Percentiles rank a stretch among this genome's conserved stretches.
These are phyloP conservation scores for Paxillus ammoniavirescens DNA, from an alignment of 768 basidiomycete genomes.

Conservation along the genomic window DNA sequence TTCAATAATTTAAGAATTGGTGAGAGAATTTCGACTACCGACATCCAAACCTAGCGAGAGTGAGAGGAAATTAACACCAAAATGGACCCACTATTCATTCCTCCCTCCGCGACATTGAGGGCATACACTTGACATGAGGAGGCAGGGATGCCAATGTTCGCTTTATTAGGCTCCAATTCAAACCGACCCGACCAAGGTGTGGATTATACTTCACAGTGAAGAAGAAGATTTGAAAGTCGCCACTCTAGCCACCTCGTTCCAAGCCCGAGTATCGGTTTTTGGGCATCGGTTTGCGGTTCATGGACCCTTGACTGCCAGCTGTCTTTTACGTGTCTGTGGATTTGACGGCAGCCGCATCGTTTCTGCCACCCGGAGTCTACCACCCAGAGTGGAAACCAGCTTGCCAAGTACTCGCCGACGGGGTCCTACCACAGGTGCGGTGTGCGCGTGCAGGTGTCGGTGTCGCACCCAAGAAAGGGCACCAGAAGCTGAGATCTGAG, in stretches of 20 bases:
- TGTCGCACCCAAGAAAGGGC: background rate
- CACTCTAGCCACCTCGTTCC: conserved; percentile 7
- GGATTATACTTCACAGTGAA: background rate
- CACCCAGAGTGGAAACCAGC: background rate
- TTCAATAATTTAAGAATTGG: background rate
- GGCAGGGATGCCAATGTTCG: conserved; percentile 3
- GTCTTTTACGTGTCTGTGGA: background rate
- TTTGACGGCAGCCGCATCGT: background rate
- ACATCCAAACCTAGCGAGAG: background rate
- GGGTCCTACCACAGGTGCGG: too few species aligned
- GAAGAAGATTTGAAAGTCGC: background rate
- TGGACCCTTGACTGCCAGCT: background rate
- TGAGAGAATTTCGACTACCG: conserved; percentile 1
- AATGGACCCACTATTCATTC: conserved; percentile 1
- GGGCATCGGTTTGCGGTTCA: conserved; percentile 13
- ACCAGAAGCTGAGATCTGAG: background rate
- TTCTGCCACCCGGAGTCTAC: background rate
- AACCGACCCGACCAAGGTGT: too few species aligned
- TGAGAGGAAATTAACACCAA: conserved; percentile 10
- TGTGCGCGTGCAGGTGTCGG: background rate
- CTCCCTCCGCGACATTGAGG: too few species aligned
- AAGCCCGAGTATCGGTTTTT: conserved; percentile 12
- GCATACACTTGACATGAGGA: background rate
- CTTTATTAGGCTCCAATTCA: background rate
- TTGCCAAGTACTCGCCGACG: background rate